Evolutionary conservation across 345 rosid species (phyloP).

Genomic region (Pugionium dolabratum): DNA sequence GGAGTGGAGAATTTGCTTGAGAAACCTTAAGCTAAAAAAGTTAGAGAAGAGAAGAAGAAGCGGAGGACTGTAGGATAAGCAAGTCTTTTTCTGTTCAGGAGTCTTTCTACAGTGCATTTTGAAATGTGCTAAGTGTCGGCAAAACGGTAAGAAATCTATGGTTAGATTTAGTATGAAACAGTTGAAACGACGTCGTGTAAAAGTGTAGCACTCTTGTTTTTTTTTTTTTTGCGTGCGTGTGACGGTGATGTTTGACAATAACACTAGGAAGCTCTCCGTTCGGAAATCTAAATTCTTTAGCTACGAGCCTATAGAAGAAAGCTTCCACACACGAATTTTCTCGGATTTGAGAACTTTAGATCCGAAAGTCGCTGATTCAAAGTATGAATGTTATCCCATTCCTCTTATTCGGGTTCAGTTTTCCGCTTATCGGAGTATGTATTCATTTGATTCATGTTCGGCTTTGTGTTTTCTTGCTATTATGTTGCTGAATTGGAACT

Average conservation of each 20-base stretch:
- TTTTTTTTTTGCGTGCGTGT: neutral
- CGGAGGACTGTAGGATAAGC: slow-evolving; percentile 43
- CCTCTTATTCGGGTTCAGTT: neutral
- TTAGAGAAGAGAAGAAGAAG: slow-evolving; percentile 66
- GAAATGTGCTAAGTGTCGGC: slow-evolving; percentile 22
- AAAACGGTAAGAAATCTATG: slow-evolving; percentile 30
- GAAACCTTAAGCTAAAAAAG: slow-evolving; percentile 53
- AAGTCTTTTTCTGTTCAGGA: neutral
- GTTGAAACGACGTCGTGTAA: neutral
- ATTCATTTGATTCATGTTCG: neutral
- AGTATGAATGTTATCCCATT: slow-evolving; percentile 8
- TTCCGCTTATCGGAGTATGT: neutral
- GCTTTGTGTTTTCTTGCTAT: slow-evolving; percentile 1
- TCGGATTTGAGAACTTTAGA: slow-evolving; percentile 39
- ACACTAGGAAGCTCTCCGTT: slow-evolving; percentile 26
- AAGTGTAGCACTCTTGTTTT: neutral
- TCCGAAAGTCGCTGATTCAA: slow-evolving; percentile 28
- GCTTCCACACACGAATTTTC: slow-evolving; percentile 20
- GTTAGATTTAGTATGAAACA: neutral
- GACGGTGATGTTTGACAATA: neutral
- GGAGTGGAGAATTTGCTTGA: slow-evolving; percentile 76
- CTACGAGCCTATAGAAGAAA: slow-evolving; percentile 21
- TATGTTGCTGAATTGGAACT: slow-evolving; percentile 11
- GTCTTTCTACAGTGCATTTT: slow-evolving; percentile 4
- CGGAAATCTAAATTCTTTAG: neutral